Percentiles rank a stretch among this genome's conserved stretches.
phyloP scores from a whole-genome alignment of 192 early-diverging fungal species.

The Rhizophagus sp. region DNA sequence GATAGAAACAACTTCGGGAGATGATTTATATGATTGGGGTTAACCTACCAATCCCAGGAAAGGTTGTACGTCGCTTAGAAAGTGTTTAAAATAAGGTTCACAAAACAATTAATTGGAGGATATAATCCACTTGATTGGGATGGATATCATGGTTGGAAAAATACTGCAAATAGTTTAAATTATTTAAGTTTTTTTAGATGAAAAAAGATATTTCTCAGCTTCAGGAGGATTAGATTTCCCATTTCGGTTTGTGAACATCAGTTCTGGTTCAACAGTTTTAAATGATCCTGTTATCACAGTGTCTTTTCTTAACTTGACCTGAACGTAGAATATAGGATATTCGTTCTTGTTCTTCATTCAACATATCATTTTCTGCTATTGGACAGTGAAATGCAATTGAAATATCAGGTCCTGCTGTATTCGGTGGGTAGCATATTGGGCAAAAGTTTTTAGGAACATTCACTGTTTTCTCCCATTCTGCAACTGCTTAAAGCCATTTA shows the following conservation, averaged over 20 bases:
- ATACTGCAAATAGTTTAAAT: too few species aligned
- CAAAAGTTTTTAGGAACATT: background rate
- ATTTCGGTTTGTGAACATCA: background rate
- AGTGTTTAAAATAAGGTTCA: too few species aligned
- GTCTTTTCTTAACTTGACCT: background rate
- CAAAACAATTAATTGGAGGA: too few species aligned
- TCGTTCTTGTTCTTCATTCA: background rate
- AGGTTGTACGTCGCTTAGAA: slow-evolving; percentile 17
- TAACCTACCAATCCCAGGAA: slow-evolving; percentile 9
- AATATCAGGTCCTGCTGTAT: background rate
- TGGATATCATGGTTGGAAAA: too few species aligned
- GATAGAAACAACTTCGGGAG: slow-evolving; percentile 1
- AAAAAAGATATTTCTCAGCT: too few species aligned
- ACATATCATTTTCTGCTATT: background rate
- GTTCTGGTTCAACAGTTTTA: background rate
- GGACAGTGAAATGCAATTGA: slow-evolving; percentile 1
- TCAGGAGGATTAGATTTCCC: background rate
- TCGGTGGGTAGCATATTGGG: background rate
- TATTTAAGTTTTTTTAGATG: too few species aligned
- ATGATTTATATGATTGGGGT: slow-evolving; percentile 8
- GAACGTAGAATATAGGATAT: slow-evolving; percentile 8
- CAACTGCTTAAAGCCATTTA: background rate
- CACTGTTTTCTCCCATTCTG: background rate
- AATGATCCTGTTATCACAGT: background rate
- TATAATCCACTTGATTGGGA: too few species aligned